Percentiles rank a stretch among this genome's conserved stretches.
Evolutionary conservation across 192 early-diverging fungal genomes (phyloP).

Genomic region (Cladochytrium replicatum): DNA sequence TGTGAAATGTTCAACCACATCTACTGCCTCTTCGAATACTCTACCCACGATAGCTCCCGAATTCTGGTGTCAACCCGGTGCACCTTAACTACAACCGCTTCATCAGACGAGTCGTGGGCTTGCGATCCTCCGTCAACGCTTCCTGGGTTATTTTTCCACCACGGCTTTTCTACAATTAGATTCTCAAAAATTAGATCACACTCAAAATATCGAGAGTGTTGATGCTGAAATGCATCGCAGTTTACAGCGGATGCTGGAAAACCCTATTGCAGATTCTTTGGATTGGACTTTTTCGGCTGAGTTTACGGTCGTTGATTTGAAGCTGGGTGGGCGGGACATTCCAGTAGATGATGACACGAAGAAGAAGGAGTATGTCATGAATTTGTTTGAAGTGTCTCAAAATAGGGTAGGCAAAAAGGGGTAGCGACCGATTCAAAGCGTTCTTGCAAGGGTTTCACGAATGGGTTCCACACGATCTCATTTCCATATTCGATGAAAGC

Average conservation of each 20-base stretch:
- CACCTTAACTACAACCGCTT: slow-evolving; percentile 98
- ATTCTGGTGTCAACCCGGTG: slow-evolving; percentile 90
- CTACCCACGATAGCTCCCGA: slow-evolving; percentile 91
- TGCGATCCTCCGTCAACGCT: slow-evolving; percentile 93
- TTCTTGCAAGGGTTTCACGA: slow-evolving; percentile 93
- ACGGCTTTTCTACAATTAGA: slow-evolving; percentile 95
- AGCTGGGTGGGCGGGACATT: slow-evolving; percentile 78
- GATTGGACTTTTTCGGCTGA: slow-evolving; percentile 86
- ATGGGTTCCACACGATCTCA: slow-evolving; percentile 87
- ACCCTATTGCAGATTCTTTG: slow-evolving; percentile 76
- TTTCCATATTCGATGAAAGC: slow-evolving; percentile 94
- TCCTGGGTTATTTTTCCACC: slow-evolving; percentile 93
- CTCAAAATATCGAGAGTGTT: slow-evolving; percentile 88
- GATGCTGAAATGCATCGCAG: slow-evolving; percentile 86
- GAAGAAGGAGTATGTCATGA: slow-evolving; percentile 89
- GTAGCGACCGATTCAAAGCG: slow-evolving; percentile 91
- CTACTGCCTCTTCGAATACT: slow-evolving; percentile 94
- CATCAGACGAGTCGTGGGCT: slow-evolving; percentile 95
- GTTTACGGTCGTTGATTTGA: slow-evolving; percentile 78
- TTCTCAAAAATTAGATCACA: slow-evolving; percentile 71
- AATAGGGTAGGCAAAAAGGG: slow-evolving; percentile 83
- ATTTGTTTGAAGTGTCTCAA: slow-evolving; percentile 50
- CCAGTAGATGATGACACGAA: slow-evolving; percentile 87
- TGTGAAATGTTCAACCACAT: slow-evolving; percentile 99
- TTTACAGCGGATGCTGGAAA: slow-evolving; percentile 92